Evolutionary conservation across 805 yeast species (phyloP), one percentile per base, ranked within the genome.

Genomic region (Lachancea kluyveri): DNA sequence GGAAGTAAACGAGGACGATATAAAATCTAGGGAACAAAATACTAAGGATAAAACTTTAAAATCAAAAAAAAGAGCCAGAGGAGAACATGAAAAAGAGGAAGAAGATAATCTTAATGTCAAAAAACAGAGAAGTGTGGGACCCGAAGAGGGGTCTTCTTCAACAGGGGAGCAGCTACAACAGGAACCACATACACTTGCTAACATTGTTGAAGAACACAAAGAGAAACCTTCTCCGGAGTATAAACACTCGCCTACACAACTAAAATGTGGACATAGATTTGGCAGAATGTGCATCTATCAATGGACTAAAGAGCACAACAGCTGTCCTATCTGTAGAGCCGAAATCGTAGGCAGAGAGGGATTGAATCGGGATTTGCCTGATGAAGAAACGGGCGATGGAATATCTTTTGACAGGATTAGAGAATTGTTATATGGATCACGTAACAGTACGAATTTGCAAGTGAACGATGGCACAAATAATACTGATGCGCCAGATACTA

Each of bases 221-320:
- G 10, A 33, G 11, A 16, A 17, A 15, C 7, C 30, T n/a, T 27
- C 14, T n/a, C 14, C 22, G 6, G 16, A 22, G 38, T 69, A 62
- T 42, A 48, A 52, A 5, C 96, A 92, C 53, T 55, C 68, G 4
- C 81, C 96, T 0, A 66, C 82, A 1, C 62, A 70, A 36, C 65
- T 90, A 70, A 92, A 95, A 0, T 90, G 98, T 56, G 76, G 76
- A 6, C 98, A 90, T 51, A 52, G 77, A 0, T 90, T 92, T 64
- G 97, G 98, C 5, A 69, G 77, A 40, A 70, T 74, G n/a, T 90
- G 98, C 62, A 63, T 87, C 15, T 72, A 67, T 36, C 84, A 80
- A 45, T 90, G 98, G 98, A 70, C 90, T 30, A 71, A 69, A 39
- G 61, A 72, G 15, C 77, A 81, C 46, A 70, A 74, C 18, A 74